Evolutionary conservation across 768 basidiomycete genomes (phyloP), one percentile per base, ranked within the genome.

Genomic region (Arthromyces matolae): DNA sequence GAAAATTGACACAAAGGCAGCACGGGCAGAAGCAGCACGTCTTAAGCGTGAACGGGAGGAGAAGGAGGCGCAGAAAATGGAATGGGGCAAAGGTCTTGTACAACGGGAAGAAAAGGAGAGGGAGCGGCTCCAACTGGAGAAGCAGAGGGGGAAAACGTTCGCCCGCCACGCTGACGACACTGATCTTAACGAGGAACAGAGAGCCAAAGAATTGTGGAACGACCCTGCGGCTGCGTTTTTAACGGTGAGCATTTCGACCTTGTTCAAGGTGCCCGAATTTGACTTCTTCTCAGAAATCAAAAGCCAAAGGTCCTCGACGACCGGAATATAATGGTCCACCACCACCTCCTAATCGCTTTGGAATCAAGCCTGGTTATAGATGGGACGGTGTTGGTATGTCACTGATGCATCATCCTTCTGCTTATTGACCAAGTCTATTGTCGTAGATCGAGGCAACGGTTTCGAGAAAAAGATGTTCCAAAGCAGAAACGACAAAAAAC

Each of bases 201-300:
- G 80, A 67, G 76, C 85, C 18, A 81, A 83, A 59, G 85, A 89
- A 31, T 64, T 91, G 13, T 97, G 94, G 93, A 95, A 97, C 60
- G 96, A 98, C 66, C 96, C 96, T n/a, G 95, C 94, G 4, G 90
- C 93, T 7, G 85, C 84, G 18, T 99, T 98, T 72, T 65, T 98
- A 52, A 88, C 89, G 51, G 94, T 95, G 45, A 56, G 84, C 60
- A 24, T 8, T 32, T 9, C 13, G 12, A 4, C 6, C 13, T 25
- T 12, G 13, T 16, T 12, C 22, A 20, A n/a, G 29, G 16, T 38
- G n/a, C 36, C 51, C 8, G 22, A 20, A 24, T 27, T 49, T 6
- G 20, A 10, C 33, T 5, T 40, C 13, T 18, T 6, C 13, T 45
- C 59, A 93, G 89, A 88, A 89, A 78, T 84, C 85, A 64, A 73